Conservation (phyloP, 129 eudicot genomes). For the Kitagawia praeruptora region DNA sequence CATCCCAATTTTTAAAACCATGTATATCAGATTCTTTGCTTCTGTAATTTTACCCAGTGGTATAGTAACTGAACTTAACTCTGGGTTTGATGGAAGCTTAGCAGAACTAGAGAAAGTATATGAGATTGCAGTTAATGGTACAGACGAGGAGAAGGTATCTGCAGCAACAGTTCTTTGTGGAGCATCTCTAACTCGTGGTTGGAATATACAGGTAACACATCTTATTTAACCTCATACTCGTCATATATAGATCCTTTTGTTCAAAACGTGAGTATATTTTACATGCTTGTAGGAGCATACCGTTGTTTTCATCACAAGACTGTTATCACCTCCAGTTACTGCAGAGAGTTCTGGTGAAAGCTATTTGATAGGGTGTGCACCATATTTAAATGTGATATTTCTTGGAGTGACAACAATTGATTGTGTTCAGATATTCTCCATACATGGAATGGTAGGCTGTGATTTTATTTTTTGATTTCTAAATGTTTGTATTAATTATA, state of each 20-base stretch:
- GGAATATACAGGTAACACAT: constrained; percentile 82
- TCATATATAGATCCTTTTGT: neutral
- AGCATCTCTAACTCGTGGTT: constrained; percentile 86
- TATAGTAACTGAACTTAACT: constrained; percentile 54
- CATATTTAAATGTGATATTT: constrained; percentile 74
- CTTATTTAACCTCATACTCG: neutral
- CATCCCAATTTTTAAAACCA: constrained; percentile 18
- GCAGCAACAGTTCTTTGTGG: constrained; percentile 93
- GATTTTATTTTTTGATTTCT: neutral
- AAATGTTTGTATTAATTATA: neutral
- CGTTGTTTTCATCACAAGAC: constrained; percentile 49
- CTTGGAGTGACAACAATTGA: constrained; percentile 79
- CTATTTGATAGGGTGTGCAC: constrained; percentile 69
- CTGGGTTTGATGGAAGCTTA: constrained; percentile 78
- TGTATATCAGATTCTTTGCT: constrained; percentile 18
- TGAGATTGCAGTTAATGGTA: constrained; percentile 73
- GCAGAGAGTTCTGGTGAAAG: constrained; percentile 70
- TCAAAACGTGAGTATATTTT: constrained; percentile 9
- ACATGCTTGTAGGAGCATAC: constrained; percentile 65
- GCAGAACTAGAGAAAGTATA: constrained; percentile 84
- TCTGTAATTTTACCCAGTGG: constrained; percentile 18
- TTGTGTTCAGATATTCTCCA: constrained; percentile 72
- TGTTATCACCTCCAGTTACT: constrained; percentile 80
- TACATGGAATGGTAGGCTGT: constrained; percentile 86
- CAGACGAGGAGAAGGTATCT: constrained; percentile 78